Conservation (phyloP, 2,329 filamentous ascomycete genomes). For the Fusarium sp. region DNA sequence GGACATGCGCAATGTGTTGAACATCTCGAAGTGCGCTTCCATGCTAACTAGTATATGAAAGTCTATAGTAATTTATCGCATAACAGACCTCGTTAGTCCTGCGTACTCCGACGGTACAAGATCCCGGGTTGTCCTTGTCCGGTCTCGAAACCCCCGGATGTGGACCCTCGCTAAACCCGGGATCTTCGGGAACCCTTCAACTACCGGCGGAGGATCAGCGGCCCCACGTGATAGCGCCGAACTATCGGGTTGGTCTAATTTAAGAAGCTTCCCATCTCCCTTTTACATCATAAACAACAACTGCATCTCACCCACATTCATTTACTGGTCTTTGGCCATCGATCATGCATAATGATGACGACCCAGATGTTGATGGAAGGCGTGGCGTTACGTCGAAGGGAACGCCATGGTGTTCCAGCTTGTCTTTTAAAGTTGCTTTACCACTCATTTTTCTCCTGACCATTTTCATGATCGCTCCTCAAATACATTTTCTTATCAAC, state of each 20-base stretch:
- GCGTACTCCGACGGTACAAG: neutral
- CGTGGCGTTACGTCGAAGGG: neutral
- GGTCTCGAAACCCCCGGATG: neutral
- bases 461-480: constrained; percentile 32
- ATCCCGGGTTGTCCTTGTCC: constrained; percentile 1
- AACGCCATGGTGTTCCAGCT: constrained; percentile 27
- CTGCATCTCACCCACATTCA: neutral
- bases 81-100: too few species aligned
- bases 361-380: neutral
- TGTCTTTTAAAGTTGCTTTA: constrained; percentile 28
- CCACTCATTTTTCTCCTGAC: constrained; percentile 37
- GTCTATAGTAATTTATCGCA: too few species aligned
- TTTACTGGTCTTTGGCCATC: neutral
- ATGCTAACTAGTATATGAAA: too few species aligned
- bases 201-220: constrained; percentile 22
- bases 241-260: constrained; percentile 22
- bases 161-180: constrained; percentile 8
- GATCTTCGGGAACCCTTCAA: neutral
- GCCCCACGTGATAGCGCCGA: constrained; percentile 35
- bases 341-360: constrained; percentile 30
- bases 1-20: neutral
- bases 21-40: too few species aligned
- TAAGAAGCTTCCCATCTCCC: neutral
- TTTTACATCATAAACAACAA: constrained; percentile 1
- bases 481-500: constrained; percentile 21